phyloP scores from a whole-genome alignment of 768 basidiomycete species.

The Leucosporidium creatinivorum region DNA sequence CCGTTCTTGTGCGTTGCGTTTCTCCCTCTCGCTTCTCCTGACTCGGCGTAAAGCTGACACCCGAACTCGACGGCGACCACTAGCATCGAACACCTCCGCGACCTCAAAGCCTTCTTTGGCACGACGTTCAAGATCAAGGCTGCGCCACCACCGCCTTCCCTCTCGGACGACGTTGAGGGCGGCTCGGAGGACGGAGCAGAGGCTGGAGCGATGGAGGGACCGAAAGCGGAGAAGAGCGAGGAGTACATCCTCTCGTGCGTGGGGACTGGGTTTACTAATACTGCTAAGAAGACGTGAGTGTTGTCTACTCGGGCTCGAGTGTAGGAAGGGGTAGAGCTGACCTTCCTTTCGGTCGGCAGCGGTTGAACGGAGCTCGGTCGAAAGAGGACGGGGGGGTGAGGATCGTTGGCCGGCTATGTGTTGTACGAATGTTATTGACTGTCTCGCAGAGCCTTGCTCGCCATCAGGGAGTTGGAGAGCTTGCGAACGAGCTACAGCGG shows the following conservation, averaged over 20 bases:
- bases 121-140: constrained; percentile 82
- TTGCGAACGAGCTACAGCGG: too few species aligned
- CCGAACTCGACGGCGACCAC: too few species aligned
- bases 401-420: too few species aligned
- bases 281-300: constrained; percentile 43
- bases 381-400: too few species aligned
- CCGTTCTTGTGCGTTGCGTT: constrained; percentile 35
- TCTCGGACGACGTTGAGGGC: constrained; percentile 14
- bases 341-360: too few species aligned
- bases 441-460: too few species aligned
- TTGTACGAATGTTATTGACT: too few species aligned
- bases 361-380: too few species aligned
- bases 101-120: constrained; percentile 73
- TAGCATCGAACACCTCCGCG: constrained; percentile 87
- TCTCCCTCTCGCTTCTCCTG: background rate
- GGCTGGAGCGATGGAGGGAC: constrained; percentile 47
- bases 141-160: constrained; percentile 17
- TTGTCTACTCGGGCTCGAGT: too few species aligned
- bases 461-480: too few species aligned
- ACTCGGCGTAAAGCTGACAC: background rate
- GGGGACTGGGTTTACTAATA: constrained; percentile 84
- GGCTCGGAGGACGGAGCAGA: constrained; percentile 26
- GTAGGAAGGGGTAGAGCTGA: too few species aligned
- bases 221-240: constrained; percentile 47
- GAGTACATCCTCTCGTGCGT: constrained; percentile 81